Conservation (phyloP, 257 asterid species). For the Haberlea rhodopensis region DNA sequence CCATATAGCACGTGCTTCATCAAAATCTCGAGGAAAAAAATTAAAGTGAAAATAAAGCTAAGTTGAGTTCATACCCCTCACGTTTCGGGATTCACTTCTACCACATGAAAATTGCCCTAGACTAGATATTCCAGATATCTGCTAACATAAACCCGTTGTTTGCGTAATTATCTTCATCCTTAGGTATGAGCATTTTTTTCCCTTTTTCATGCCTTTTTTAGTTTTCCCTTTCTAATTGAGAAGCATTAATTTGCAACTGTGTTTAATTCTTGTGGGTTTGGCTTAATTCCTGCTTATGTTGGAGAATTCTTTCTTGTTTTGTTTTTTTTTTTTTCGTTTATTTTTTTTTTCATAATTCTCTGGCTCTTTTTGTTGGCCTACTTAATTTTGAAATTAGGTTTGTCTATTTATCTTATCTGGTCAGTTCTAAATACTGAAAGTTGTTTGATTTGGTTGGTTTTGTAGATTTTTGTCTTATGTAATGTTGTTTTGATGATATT, state of each 20-base stretch:
- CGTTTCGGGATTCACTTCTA: background rate
- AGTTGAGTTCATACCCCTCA: no score
- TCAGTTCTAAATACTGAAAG: conserved; percentile 12
- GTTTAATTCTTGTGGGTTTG: no score
- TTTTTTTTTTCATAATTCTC: background rate
- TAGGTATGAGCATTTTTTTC: background rate
- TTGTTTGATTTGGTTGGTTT: background rate
- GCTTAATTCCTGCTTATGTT: no score
- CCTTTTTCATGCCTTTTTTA: no score
- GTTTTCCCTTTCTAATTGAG: no score
- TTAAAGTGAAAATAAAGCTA: no score
- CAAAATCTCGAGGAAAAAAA: no score
- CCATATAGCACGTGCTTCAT: background rate
- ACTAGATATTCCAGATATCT: no score
- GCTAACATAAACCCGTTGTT: background rate
- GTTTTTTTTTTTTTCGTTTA: background rate
- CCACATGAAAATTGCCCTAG: background rate
- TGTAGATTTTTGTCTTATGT: conserved; percentile 1
- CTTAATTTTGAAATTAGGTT: background rate
- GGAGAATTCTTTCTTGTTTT: background rate
- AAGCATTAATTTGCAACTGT: background rate
- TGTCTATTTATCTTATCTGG: background rate
- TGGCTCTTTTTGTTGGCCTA: background rate
- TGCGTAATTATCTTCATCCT: background rate
- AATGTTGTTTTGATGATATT: conserved; percentile 1